Base-by-base conservation (phyloP, 1,139 yeast species). In the Yamadazyma oceani region DNA sequence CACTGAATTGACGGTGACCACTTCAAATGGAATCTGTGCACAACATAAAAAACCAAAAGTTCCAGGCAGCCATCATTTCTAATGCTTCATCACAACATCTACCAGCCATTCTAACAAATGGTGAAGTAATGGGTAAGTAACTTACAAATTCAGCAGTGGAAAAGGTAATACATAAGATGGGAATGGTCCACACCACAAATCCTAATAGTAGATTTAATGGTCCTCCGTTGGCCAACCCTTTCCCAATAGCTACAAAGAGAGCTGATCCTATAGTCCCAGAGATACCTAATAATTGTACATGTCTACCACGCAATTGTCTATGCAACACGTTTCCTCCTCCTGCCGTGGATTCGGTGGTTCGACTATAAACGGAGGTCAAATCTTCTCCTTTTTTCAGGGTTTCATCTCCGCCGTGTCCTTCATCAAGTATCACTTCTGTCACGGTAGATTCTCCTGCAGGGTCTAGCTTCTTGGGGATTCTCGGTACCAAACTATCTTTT, bases 91-190 rank as follows among this genome's bases (percentile, higher is more conserved):
- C 81, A 34, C 75, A 74, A 42, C 69, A 74, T 36, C 81, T 54
- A n/a, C 79, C 81, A 0, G 80, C 77, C 75, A 75, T 71, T 38
- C 71, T 64, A 43, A 74, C 66, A 47, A 75, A 76, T 0, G 80
- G 80, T 1, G 95, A 85, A 29, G 82, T 71, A 3, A 85, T 73
- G 0, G 96, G 95, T 45, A 82, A 60, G 51, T 81, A 85, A 24
- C 84, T 81, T 15, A 85, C 94, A 89, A 85, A 84, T 55, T 86
- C 95, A 0, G 89, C 94, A 2, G 85, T 79, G 1, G 84, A 74
- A 12, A 82, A 80, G 3, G 92, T 85, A 46, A 85, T 75, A 50
- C 60, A 59, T 44, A 80, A 70, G 27, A 85, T 64, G n/a, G 86
- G 75, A n/a, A 75, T 48, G 32, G 79, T 60, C 78, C 76, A 66